Base-by-base conservation (phyloP, 176 grass and related monocot genomes). In the Rhynchospora breviuscula region DNA sequence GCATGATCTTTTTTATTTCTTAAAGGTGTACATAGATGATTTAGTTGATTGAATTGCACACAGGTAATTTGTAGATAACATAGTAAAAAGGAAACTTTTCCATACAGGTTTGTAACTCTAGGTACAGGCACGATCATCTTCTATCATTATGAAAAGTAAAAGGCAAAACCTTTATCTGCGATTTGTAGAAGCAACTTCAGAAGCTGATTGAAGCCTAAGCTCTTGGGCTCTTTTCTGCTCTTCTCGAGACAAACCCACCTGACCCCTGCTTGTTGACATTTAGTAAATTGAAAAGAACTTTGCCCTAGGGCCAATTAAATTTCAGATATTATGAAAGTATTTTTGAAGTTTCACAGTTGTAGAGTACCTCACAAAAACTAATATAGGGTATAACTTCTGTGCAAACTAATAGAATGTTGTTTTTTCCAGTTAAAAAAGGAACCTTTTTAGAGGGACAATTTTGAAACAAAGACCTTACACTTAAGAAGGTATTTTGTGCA, bases 221-320 rank as follows among this genome's bases (percentile, higher is more conserved):
- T 93, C 88, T 49, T 88, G 83, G 68, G 88, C 88, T 88, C 84
- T 87, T 90, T 95, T 95, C 89, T 99, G 96, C 74, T 99, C 77
- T 56, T 99, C 91, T 66, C 82, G 87, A 43, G 92, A 89, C 74
- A 99, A 87, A 56, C 93, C 93, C 96, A 95, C 89, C 83, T 99
- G 93, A 79, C 96, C 96, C 89, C 96, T 99, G 84, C 48, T 78
- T 23, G 14, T 62, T 49, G 54, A 83, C 12, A 17, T 86, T 49
- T 33, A 65, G 23, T 64, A 54, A 85, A 22, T 79, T 81, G 58
- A 86, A 75, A 85, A 78, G 19, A 18, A 74, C 47, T 79, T 15
- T 31, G 33, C 9, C 74, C 56, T 44, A 53, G 26, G 23, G 10
- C 6, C 45, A 68, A 61, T 12, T 10, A 54, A 22, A 23, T 67